These are phyloP conservation scores for Arctium minus DNA, from an alignment of 129 eudicot genomes.

Conservation along the genomic window DNA sequence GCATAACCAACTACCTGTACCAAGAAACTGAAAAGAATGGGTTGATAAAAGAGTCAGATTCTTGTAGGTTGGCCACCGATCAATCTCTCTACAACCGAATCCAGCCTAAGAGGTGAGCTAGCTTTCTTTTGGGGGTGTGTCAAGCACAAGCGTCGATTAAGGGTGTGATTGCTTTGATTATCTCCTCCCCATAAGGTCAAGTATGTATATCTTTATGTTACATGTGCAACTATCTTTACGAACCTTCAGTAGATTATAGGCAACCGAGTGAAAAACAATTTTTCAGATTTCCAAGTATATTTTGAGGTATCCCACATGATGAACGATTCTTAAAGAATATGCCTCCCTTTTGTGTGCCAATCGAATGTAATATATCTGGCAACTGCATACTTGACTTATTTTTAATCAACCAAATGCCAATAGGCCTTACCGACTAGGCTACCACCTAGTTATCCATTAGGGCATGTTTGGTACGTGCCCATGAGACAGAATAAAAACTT, in stretches of 20 bases:
- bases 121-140: background rate
- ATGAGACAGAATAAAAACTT: no score
- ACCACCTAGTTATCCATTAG: no score
- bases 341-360: background rate
- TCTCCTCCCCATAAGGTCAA: background rate
- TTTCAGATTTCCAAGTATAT: background rate
- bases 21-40: slow-evolving; percentile 30
- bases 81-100: background rate
- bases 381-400: background rate
- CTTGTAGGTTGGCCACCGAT: background rate
- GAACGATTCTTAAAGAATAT: background rate
- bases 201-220: background rate
- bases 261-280: background rate
- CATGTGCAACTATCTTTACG: background rate
- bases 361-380: background rate
- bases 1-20: slow-evolving; percentile 51
- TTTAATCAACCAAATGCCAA: background rate
- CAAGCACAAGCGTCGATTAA: background rate
- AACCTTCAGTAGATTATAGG: background rate
- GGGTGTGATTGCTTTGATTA: background rate
- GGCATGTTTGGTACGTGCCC: background rate
- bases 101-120: background rate
- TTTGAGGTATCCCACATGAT: background rate
- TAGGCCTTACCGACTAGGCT: no score
- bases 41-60: background rate